Percentiles rank a stretch among this genome's conserved stretches.
Conservation (phyloP, 441 rosid species). For the Flueggea neowawraea region DNA sequence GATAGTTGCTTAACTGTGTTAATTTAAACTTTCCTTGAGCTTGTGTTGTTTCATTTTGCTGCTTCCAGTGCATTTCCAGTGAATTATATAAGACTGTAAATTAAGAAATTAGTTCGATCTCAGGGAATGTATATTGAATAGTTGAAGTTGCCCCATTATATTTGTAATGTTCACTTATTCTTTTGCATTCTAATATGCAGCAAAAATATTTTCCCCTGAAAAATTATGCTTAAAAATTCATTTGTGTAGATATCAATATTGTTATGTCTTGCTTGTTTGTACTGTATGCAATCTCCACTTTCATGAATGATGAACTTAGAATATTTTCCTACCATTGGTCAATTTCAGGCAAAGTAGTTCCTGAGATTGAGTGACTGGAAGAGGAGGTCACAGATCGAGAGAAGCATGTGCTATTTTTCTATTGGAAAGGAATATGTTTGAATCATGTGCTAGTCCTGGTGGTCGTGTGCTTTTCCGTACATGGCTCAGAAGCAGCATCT, state of each 20-base stretch:
- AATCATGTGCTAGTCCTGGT: constrained; percentile 31
- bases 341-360: constrained; percentile 63
- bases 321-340: constrained; percentile 12
- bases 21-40: no score
- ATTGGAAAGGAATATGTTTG: constrained; percentile 56
- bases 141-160: no score
- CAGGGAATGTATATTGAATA: no score
- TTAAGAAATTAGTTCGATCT: no score
- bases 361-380: constrained; percentile 79
- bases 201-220: no score
- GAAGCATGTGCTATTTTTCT: constrained; percentile 74
- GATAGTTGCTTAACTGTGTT: no score
- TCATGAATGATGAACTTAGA: neutral
- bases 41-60: no score
- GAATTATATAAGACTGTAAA: no score
- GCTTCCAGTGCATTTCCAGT: no score
- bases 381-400: constrained; percentile 81
- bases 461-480: constrained; percentile 50
- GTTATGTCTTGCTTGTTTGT: neutral
- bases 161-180: no score
- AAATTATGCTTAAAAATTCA: neutral
- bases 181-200: no score
- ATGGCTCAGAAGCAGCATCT: constrained; percentile 58
- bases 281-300: neutral
- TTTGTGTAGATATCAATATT: neutral